Base-by-base conservation (phyloP, 1,139 yeast species). In the Lodderomyces parapsilosis region DNA sequence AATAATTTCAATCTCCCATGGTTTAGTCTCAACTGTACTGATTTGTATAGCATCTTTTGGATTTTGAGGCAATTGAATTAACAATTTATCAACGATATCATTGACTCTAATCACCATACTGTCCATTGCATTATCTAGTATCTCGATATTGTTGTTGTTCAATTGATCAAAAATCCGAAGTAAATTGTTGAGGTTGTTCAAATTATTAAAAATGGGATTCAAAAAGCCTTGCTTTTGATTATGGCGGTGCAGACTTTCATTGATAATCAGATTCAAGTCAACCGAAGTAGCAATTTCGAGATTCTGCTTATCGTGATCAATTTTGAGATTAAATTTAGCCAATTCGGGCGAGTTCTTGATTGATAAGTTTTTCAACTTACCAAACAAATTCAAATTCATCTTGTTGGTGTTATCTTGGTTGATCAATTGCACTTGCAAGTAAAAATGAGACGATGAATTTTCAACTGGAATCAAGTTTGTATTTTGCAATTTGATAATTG, bases 101-200 rank as follows among this genome's bases (percentile, higher is more conserved):
- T 37, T 41, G 11, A 70, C 53, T 32, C 56, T 54, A 22, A 72
- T 60, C 1, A 57, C 56, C 8, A 72, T 60, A 30, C 59, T 58
- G 36, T 64, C 60, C 41, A 62, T 54, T 8, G 69, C 53, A 42
- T 63, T 64, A 8, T 61, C 53, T 11, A 62, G 45, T 2, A 71
- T 62, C 23, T 60, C 51, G 18, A 66, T 58, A 10, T 62, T 55
- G 34, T 59, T 60, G 31, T 57, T 56, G 33, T 57, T 54, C 31
- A 72, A 57, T 45, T 68, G 73, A 40, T 66, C 67, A 37, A 70
- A 52, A 15, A 71, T 53, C 38, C 58, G 62, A 27, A 71, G 63
- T 38, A 71, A 52, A 39, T 59, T 59, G 30, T 62, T 63, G 40
- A 73, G 58, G 44, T 62, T 64, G 43, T 60, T 59, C 43, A 73